phyloP scores from a whole-genome alignment of 768 basidiomycete genomes.

The Rickenella mellea region DNA sequence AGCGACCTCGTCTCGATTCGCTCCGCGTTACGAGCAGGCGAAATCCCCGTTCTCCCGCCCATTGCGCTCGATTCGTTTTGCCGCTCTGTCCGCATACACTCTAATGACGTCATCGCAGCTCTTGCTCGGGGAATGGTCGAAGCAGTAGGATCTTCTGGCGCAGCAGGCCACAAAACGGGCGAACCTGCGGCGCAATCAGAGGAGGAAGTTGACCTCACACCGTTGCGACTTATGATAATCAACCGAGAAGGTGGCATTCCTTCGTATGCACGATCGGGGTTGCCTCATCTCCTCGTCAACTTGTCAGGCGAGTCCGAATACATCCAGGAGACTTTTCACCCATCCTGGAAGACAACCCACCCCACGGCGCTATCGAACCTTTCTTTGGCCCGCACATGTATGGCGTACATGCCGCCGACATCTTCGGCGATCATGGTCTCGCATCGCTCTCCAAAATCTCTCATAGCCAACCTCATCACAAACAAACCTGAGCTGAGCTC shows the following conservation, averaged over 20 bases:
- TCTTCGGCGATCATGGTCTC: conserved; percentile 97
- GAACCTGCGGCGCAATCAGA: conserved; percentile 27
- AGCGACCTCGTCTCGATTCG: conserved; percentile 77
- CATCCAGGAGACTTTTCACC: conserved; percentile 78
- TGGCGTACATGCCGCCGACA: conserved; percentile 84
- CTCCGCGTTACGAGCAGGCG: conserved; percentile 83
- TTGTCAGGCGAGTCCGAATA: conserved; percentile 77
- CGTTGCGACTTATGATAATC: conserved; percentile 94
- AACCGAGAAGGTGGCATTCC: conserved; percentile 95
- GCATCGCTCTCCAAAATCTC: conserved; percentile 88
- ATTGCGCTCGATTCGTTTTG: conserved; percentile 89
- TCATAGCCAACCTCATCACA: conserved; percentile 96
- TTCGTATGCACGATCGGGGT: conserved; percentile 90
- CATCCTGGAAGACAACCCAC: conserved; percentile 65
- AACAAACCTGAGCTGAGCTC: conserved; percentile 96
- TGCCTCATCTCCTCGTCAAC: conserved; percentile 94
- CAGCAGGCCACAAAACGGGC: conserved; percentile 1
- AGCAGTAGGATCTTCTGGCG: conserved; percentile 22
- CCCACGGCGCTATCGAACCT: conserved; percentile 86
- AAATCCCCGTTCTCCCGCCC: conserved; percentile 93
- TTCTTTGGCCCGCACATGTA: conserved; percentile 73
- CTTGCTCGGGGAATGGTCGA: conserved; percentile 78
- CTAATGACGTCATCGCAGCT: conserved; percentile 83
- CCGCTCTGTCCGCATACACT: conserved; percentile 73
- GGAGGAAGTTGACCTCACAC: conserved; percentile 74